phyloP scores from a whole-genome alignment of 1,284 basidiomycete genomes.

The Trichosporon coremiiforme region DNA sequence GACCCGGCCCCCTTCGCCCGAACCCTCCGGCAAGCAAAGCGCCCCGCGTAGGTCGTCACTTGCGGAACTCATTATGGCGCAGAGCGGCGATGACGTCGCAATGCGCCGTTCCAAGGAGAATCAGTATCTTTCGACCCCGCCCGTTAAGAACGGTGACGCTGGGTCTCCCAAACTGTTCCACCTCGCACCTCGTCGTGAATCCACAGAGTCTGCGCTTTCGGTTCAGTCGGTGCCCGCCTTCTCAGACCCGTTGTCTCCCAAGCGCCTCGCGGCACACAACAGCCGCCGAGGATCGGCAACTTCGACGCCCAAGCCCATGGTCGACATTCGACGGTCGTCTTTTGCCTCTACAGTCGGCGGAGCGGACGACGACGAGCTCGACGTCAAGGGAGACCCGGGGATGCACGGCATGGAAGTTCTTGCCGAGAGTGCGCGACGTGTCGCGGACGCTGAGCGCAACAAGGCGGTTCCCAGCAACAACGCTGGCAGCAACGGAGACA shows the following conservation, averaged over 20 bases:
- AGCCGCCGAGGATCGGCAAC: constrained; percentile 5
- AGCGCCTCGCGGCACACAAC: constrained; percentile 7
- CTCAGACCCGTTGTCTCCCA: constrained; percentile 3
- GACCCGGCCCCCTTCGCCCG: constrained; percentile 40
- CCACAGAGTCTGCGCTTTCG: constrained; percentile 36
- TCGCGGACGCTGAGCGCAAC: constrained; percentile 43
- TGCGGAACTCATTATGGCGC: constrained; percentile 48
- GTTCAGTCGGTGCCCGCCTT: constrained; percentile 11
- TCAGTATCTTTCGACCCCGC: constrained; percentile 7
- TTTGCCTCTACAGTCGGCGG: constrained; percentile 11
- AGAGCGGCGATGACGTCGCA: constrained; percentile 45
- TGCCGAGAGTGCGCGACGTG: constrained; percentile 44
- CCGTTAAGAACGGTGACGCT: constrained; percentile 15
- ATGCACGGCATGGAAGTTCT: constrained; percentile 53
- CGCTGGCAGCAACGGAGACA: constrained; percentile 30
- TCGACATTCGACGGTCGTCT: constrained; percentile 13
- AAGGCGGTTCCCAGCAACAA: constrained; percentile 21
- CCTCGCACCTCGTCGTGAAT: constrained; percentile 36
- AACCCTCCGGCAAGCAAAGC: constrained; percentile 26
- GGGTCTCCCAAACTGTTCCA: constrained; percentile 15
- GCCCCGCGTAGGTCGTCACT: constrained; percentile 40
- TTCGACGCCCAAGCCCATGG: constrained; percentile 7
- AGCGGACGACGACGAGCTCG: constrained; percentile 32
- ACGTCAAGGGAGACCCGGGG: constrained; percentile 35
- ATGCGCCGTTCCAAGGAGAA: constrained; percentile 25